These are phyloP conservation scores for Aspergillus bertholletiae DNA, from an alignment of 495 filamentous ascomycete genomes.

Conservation along the genomic window DNA sequence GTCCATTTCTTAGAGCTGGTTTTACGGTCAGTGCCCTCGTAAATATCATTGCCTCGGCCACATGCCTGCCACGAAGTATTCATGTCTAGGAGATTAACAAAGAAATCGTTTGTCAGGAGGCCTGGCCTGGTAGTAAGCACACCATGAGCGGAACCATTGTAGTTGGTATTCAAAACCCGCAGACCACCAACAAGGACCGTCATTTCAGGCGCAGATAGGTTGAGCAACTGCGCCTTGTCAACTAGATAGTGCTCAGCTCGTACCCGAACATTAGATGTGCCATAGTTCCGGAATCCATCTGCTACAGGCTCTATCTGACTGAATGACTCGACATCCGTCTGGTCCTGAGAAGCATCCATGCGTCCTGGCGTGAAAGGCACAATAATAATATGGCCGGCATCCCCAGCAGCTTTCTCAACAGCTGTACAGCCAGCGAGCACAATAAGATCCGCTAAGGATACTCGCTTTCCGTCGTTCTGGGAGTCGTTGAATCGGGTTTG, in stretches of 20 bases:
- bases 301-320: conserved; percentile 54
- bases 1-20: conserved; percentile 65
- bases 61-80: conserved; percentile 58
- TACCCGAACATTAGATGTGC: conserved; percentile 52
- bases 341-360: conserved; percentile 54
- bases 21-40: conserved; percentile 62
- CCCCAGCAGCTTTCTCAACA: conserved; percentile 38
- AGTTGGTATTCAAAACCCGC: conserved; percentile 62
- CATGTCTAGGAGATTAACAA: conserved; percentile 68
- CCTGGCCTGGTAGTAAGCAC: conserved; percentile 62
- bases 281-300: conserved; percentile 76
- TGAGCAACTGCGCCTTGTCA: conserved; percentile 64
- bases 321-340: conserved; percentile 63
- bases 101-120: conserved; percentile 70
- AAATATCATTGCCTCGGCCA: conserved; percentile 45
- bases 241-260: conserved; percentile 62
- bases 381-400: conserved; percentile 24
- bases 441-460: conserved; percentile 69
- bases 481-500: conserved; percentile 57
- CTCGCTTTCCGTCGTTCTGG: conserved; percentile 53
- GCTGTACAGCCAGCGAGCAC: conserved; percentile 55
- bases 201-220: conserved; percentile 63
- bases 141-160: conserved; percentile 57
- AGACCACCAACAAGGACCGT: conserved; percentile 65
- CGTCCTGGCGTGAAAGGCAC: conserved; percentile 47